Evolutionary conservation across 495 filamentous ascomycete species (phyloP).

Genomic region (Aspergillus bertholletiae): DNA sequence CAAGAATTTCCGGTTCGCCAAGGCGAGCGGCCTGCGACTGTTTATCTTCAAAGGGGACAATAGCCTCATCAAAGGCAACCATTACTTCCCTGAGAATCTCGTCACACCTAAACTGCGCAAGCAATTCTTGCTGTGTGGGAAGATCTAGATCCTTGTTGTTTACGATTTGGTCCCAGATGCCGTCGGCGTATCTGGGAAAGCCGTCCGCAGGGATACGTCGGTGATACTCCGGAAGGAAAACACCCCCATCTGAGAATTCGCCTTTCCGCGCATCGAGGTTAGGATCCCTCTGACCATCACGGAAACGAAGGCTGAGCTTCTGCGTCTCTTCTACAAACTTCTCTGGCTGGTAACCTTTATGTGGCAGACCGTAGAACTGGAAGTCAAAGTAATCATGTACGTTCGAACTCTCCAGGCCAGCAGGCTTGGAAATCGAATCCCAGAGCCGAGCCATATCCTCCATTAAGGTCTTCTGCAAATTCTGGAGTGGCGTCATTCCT

Average conservation of each 20-base stretch:
- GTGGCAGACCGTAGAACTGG: constrained; percentile 89
- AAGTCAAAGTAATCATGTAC: constrained; percentile 99
- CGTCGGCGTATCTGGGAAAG: constrained; percentile 85
- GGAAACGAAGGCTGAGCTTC: constrained; percentile 77
- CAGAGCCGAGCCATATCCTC: constrained; percentile 90
- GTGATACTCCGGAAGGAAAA: constrained; percentile 94
- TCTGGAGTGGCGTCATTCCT: constrained; percentile 81
- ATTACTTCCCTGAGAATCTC: constrained; percentile 89
- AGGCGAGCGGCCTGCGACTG: constrained; percentile 67
- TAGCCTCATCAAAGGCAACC: constrained; percentile 75
- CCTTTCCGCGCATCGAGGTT: constrained; percentile 48
- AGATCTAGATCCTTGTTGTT: constrained; percentile 97
- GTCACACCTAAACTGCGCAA: constrained; percentile 96
- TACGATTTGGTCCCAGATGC: constrained; percentile 97
- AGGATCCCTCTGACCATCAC: constrained; percentile 67
- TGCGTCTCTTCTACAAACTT: constrained; percentile 78
- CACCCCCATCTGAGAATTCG: constrained; percentile 71
- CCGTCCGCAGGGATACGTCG: constrained; percentile 93
- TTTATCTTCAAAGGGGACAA: constrained; percentile 80
- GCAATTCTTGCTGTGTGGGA: constrained; percentile 92
- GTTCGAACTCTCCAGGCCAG: constrained; percentile 79
- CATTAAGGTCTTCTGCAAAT: constrained; percentile 83
- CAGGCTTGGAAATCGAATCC: constrained; percentile 85
- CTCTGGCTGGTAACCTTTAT: constrained; percentile 95
- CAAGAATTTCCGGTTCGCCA: constrained; percentile 69